Evolutionary conservation across 129 eudicot genomes (phyloP).

Genomic region (Saussurea involucrata): DNA sequence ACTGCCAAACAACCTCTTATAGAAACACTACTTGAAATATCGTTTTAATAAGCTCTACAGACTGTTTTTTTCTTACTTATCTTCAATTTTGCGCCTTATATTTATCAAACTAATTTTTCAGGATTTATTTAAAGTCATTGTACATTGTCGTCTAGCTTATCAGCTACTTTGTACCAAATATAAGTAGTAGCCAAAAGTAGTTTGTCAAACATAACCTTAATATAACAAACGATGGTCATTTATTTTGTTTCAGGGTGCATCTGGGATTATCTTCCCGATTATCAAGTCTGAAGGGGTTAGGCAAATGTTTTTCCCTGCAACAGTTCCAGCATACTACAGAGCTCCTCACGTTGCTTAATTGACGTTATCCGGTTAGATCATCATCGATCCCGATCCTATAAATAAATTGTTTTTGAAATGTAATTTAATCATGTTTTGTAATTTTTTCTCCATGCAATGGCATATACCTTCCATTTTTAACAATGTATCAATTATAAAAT

Average conservation of each 20-base stretch:
- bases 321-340: slow-evolving; percentile 69
- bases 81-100: neutral
- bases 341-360: slow-evolving; percentile 41
- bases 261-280: slow-evolving; percentile 62
- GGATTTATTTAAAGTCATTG: neutral
- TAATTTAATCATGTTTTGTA: slow-evolving; percentile 4
- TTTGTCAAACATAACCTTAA: neutral
- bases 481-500: neutral
- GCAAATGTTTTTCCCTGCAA: slow-evolving; percentile 73
- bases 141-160: neutral
- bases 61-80: too few species aligned
- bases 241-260: slow-evolving; percentile 50
- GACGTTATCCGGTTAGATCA: slow-evolving; percentile 4
- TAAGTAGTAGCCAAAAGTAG: neutral
- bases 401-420: slow-evolving; percentile 6
- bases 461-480: neutral
- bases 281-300: slow-evolving; percentile 62
- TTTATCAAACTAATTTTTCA: neutral
- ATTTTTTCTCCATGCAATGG: neutral
- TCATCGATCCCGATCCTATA: neutral
- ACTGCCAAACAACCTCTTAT: too few species aligned
- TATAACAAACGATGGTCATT: neutral
- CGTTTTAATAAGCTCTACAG: too few species aligned
- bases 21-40: neutral
- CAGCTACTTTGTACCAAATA: neutral